Evolutionary conservation across 352 stramenopile genomes (phyloP), one percentile per base, ranked within the genome.

Genomic region (Phytophthora pisi): DNA sequence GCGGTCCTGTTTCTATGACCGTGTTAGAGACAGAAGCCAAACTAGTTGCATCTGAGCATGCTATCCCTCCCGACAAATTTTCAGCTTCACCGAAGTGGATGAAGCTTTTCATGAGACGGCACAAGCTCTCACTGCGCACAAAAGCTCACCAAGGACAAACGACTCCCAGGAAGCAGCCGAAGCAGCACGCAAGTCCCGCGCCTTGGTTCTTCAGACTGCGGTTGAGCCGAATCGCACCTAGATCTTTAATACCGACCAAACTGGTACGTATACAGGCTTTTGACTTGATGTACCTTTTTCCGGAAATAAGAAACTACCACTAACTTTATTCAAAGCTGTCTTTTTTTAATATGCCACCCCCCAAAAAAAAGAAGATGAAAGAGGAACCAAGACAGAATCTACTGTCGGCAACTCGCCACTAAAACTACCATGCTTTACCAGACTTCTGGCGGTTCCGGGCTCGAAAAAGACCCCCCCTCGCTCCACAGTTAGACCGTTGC

Each of bases 71-170:
- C n/a, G n/a, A n/a, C n/a, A n/a, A n/a, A n/a, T n/a, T n/a, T n/a
- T n/a, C n/a, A n/a, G n/a, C n/a, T n/a, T n/a, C n/a, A n/a, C n/a
- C n/a, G n/a, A n/a, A n/a, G n/a, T n/a, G n/a, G n/a, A n/a, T n/a
- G n/a, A n/a, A n/a, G n/a, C 13, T 63, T 0, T 56, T 67, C 30
- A 42, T 66, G 51, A 26, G 57, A 9, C 57, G 57, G 0, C 49
- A n/a, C n/a, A n/a, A n/a, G n/a, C n/a, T n/a, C n/a, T n/a, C n/a
- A 66, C 24, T 67, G 6, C 51, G 57, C 0, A 50, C 57, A 45
- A 58, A 26, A 49, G 46, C 57, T 26, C 55, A n/a, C 1, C 51
- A 70, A 23, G 55, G 63, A 1, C 56, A 66, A 26, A 59, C 64
- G 1, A 67, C 64, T 4, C 51, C 45, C 5, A 53, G 54, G 51